Evolutionary conservation across 495 filamentous ascomycete species (phyloP), one percentile per base, ranked within the genome.

Genomic region (Aspergillus steynii): DNA sequence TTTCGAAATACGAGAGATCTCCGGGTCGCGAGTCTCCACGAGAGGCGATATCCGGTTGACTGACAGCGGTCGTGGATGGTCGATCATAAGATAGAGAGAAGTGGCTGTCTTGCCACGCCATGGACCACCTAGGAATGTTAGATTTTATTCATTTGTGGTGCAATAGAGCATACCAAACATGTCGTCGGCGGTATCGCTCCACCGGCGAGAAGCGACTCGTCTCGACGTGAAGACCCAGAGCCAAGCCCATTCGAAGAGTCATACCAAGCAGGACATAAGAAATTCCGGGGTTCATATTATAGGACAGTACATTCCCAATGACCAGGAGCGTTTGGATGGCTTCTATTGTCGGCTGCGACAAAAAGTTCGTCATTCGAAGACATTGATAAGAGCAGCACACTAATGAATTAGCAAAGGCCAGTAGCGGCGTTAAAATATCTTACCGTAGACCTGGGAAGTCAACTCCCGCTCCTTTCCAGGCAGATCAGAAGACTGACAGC

Each of bases 401-500:
- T 83, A 58, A 48, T 29, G 20, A 28, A 34, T 66, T 15, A 64
- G 60, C 55, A 64, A 28, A 46, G 7, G 15, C 52, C 7, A 7
- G 0, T 2, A 5, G 25, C 14, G 53, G 9, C 26, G 26, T 45
- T 8, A 28, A 62, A 47, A 29, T 47, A 34, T 49, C 72, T 55
- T 73, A 84, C 82, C 74, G 65, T 85, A 86, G 46, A 86, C 83
- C 60, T 86, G 84, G 0, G 83, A 86, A 5, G 81, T 85, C 61
- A 85, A 68, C 60, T 85, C 82, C 56, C 82, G 59, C 57, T 87
- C 83, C 65, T 82, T 84, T 42, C 79, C 75, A 12, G 88, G 85
- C 6, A 89, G 79, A 64, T 87, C 85, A 3, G 90, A 89, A 55
- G 88, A 92, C 69, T 95, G 91, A n/a, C 87, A 90, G 15, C 90